Evolutionary conservation across 176 grass and related monocot species (phyloP), one percentile per base, ranked within the genome.

Genomic region (Bromus sterilis): DNA sequence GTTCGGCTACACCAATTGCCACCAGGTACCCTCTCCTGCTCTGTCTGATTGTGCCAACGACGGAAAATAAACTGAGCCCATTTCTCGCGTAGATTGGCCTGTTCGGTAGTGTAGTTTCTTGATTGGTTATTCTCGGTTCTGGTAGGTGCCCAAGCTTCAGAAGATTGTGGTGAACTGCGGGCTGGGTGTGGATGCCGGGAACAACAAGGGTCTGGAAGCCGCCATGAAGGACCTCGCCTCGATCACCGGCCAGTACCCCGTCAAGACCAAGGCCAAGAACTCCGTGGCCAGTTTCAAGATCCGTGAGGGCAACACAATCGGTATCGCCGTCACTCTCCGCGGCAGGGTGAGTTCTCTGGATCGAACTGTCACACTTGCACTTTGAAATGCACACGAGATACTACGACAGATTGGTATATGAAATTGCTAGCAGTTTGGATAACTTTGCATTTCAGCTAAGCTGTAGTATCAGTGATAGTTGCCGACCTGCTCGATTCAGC

Each of bases 221-320:
- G 93, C 96, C 32, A 88, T 99, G 67, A 99, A 91, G 86, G 85
- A 90, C 75, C 77, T 99, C 75, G 65, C 96, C 32, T 66, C 53
- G 29, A 95, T 99, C 67, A 91, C 93, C 9, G 88, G 90, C 25
- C 93, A 99, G 82, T 91, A 85, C 40, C 96, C 96, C 4, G 84
- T 95, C 55, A 99, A 93, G 83, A 95, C 91, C 56, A 84, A 83
- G 75, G 96, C 96, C 20, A 95, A 82, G 86, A 81, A 91, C 31
- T 99, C 96, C 7, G 88, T 99, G 15, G 93, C 96, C 36, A 95
- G 89, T 40, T 99, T 99, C 84, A 99, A 99, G 81, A 90, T 99
- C 44, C 86, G 93, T 49, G 82, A 93, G 71, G 93, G 96, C 29
- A 78, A 89, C 64, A 88, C 90, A 11, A 88, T 99, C 21, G 96